Base-by-base conservation (phyloP, 2,329 filamentous ascomycete genomes). In the Fusarium metavorans region DNA sequence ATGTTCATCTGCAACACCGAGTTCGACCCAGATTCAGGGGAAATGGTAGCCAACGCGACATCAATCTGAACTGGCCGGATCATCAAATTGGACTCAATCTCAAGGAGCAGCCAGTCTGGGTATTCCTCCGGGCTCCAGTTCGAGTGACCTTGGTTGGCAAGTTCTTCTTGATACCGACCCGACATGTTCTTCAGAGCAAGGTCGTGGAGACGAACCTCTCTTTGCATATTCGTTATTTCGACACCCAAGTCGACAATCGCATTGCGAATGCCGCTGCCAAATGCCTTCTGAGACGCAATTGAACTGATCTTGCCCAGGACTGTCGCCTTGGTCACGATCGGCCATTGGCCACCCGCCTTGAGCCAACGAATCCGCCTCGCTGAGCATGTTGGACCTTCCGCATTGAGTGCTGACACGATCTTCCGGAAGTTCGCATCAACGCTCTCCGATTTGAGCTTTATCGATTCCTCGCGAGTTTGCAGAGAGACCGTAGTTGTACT, bases 1-100 rank as follows among this genome's bases (percentile, higher is more conserved):
- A 93, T 93, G 70, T 92, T 90, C 81, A 93, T 87, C 70, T 93
- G 91, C 1, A 92, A 73, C 0, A 93, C 89, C 0, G 90, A 90
- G 68, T 92, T 93, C 0, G 81, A 72, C 0, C 83, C 81, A 0
- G 88, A 89, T 0, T 75, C 65, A 0, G 92, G 91, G 0, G 81
- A 81, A 2, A 92, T 90, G 20, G 89, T 94, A 0, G 90, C 88
- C 2, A 83, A 73, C 0, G 92, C 91, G 8, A 94, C 91, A 6
- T 90, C 85, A 1, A 92, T 84, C 72, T 94, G 92, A 4, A 88
- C 87, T 0, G 85, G 82, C 0, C 92, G 87, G 62, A 94, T 90
- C 32, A 92, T 83, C 3, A 94, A 80, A 67, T 92, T 87, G 0
- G 87, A 85, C 61, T 94, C 92, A 16, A 94, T 87, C 71, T 94